Conservation (phyloP, 768 basidiomycete genomes). For the Naganishia kalamii region DNA sequence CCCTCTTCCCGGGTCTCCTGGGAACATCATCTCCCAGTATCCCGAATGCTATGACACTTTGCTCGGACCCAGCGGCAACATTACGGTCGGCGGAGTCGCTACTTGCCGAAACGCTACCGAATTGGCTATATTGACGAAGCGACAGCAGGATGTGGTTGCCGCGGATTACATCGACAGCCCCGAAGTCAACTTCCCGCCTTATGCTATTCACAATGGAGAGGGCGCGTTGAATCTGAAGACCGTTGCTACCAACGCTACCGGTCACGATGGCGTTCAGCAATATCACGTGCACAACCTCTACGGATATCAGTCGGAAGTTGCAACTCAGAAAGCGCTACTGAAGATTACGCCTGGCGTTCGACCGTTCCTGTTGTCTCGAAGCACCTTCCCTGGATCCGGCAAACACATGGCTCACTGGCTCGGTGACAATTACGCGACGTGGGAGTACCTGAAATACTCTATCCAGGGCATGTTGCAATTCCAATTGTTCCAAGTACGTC, state of each 20-base stretch:
- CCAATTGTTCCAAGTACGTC: slow-evolving; percentile 64
- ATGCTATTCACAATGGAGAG: slow-evolving; percentile 65
- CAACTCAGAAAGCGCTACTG: slow-evolving; percentile 59
- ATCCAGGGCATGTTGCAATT: slow-evolving; percentile 75
- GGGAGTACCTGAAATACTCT: slow-evolving; percentile 64
- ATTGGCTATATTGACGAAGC: slow-evolving; percentile 46
- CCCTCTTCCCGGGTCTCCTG: slow-evolving; percentile 57
- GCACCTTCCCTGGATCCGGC: slow-evolving; percentile 40
- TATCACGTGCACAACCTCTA: slow-evolving; percentile 32
- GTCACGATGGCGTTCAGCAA: slow-evolving; percentile 54
- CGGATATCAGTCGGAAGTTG: slow-evolving; percentile 59
- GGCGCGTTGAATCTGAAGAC: slow-evolving; percentile 58
- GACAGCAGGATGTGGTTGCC: slow-evolving; percentile 43
- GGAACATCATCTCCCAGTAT: slow-evolving; percentile 51
- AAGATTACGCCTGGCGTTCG: slow-evolving; percentile 56
- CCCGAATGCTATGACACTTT: slow-evolving; percentile 68
- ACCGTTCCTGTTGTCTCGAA: slow-evolving; percentile 52
- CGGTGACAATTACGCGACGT: slow-evolving; percentile 70
- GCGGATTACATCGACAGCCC: slow-evolving; percentile 45
- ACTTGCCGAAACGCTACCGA: slow-evolving; percentile 17
- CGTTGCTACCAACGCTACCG: slow-evolving; percentile 66
- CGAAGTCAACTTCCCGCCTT: slow-evolving; percentile 56
- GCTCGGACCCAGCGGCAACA: slow-evolving; percentile 63
- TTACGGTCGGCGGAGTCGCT: slow-evolving; percentile 45
- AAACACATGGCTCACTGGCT: slow-evolving; percentile 46